Evolutionary conservation across 805 yeast species (phyloP).

Genomic region (Cyberlindnera mississippiensis): DNA sequence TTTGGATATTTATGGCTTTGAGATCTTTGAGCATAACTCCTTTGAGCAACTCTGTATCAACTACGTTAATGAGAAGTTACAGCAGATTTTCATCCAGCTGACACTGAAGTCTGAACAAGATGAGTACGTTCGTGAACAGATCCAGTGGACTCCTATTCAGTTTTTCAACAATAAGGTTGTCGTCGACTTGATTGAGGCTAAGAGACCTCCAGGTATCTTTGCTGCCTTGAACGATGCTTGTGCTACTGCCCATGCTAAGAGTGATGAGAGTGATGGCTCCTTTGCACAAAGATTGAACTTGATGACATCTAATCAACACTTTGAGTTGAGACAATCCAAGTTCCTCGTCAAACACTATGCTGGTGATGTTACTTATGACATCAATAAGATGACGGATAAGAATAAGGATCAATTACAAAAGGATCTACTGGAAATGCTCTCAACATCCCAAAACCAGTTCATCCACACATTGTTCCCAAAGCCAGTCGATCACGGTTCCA

Average conservation of each 20-base stretch:
- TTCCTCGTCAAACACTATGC: conserved; percentile 95
- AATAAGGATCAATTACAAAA: conserved; percentile 92
- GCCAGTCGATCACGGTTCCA: conserved; percentile 59
- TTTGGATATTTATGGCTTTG: conserved; percentile 94
- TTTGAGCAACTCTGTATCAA: conserved; percentile 95
- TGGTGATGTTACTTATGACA: conserved; percentile 94
- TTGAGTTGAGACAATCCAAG: conserved; percentile 82
- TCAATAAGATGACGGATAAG: conserved; percentile 89
- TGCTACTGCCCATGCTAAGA: conserved; percentile 98
- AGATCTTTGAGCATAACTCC: conserved; percentile 90
- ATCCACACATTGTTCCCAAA: conserved; percentile 58
- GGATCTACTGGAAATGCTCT: conserved; percentile 76
- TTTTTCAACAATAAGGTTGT: conserved; percentile 95
- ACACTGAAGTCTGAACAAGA: conserved; percentile 97
- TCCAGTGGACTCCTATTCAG: conserved; percentile 96
- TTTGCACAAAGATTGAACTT: conserved; percentile 87
- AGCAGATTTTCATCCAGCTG: conserved; percentile 93
- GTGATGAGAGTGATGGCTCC: conserved; percentile 93
- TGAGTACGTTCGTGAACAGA: conserved; percentile 91
- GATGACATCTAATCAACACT: conserved; percentile 79
- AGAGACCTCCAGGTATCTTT: conserved; percentile 93
- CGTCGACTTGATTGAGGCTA: conserved; percentile 91
- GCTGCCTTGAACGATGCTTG: conserved; percentile 96
- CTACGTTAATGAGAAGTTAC: conserved; percentile 92
- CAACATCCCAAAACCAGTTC: conserved; percentile 67